These are phyloP conservation scores for Silybum marianum DNA, from an alignment of 129 eudicot genomes.

Conservation along the genomic window DNA sequence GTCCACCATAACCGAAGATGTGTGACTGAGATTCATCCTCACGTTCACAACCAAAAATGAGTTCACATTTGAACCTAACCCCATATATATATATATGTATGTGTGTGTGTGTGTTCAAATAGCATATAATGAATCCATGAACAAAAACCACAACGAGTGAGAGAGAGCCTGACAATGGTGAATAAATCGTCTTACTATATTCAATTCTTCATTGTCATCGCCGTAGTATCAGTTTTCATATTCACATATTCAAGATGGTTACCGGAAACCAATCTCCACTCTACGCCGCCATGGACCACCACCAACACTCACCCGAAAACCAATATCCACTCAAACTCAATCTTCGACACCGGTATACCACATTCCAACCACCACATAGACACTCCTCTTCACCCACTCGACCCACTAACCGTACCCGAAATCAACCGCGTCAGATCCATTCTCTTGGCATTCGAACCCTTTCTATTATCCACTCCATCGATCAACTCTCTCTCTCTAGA, in stretches of 20 bases:
- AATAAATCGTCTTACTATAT: conserved; percentile 9
- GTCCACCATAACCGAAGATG: no score
- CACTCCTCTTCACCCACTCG: conserved; percentile 56
- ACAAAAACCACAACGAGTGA: not conserved
- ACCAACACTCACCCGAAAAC: conserved; percentile 23
- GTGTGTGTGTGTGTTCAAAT: no score
- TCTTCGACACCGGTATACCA: not conserved
- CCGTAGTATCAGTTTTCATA: conserved; percentile 16
- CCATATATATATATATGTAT: no score
- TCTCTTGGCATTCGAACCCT: conserved; percentile 36
- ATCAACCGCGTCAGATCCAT: conserved; percentile 47
- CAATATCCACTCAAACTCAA: conserved; percentile 16
- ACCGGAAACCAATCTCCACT: conserved; percentile 2
- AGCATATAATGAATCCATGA: no score
- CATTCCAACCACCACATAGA: conserved; percentile 27
- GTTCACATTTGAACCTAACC: no score
- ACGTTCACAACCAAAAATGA: no score
- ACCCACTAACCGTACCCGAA: conserved; percentile 58
- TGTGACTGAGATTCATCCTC: no score
- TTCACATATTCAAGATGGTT: conserved; percentile 22
- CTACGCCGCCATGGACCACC: conserved; percentile 18
- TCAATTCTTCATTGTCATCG: conserved; percentile 21
- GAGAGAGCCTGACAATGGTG: conserved; percentile 36
- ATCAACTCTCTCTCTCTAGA: conserved; percentile 56
- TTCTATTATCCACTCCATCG: conserved; percentile 30